phyloP scores from a whole-genome alignment of 169 alveolate species.

The Cytauxzoon felis region DNA sequence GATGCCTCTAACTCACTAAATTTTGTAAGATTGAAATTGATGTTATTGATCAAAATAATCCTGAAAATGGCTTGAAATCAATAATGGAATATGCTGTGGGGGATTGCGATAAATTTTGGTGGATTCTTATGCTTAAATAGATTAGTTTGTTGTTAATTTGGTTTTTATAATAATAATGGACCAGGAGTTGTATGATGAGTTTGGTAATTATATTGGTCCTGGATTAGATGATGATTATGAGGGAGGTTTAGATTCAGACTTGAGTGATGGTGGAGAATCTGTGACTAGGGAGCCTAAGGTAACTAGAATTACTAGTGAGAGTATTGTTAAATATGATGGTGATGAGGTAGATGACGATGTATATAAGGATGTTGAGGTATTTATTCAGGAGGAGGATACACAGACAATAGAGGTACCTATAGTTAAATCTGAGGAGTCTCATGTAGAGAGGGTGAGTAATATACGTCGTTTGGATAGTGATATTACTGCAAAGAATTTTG shows the following conservation, averaged over 20 bases:
- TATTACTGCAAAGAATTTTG: conserved; percentile 69
- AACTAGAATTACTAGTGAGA: conserved; percentile 2
- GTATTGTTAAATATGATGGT: conserved; percentile 37
- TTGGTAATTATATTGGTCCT: conserved; percentile 98
- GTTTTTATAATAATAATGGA: conserved; percentile 54
- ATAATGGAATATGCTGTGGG: too few species aligned
- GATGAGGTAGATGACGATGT: conserved; percentile 73
- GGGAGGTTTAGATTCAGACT: conserved; percentile 53
- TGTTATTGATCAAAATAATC: too few species aligned
- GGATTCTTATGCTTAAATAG: too few species aligned
- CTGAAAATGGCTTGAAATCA: too few species aligned
- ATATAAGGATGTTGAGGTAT: conserved; percentile 68
- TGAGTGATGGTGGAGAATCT: conserved; percentile 6
- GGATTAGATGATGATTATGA: conserved; percentile 80
- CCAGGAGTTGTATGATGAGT: conserved; percentile 94
- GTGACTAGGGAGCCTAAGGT: conserved; percentile 11
- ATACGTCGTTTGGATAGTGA: conserved; percentile 68
- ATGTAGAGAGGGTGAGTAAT: conserved; percentile 68
- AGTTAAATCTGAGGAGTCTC: conserved; percentile 89
- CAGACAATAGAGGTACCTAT: conserved; percentile 97
- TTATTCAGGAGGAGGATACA: conserved; percentile 96
- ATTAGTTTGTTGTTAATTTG: too few species aligned
- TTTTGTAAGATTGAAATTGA: too few species aligned
- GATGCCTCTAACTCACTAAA: too few species aligned
- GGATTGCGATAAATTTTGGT: too few species aligned